phyloP scores from a whole-genome alignment of 306 rosid species.

The Oemleria cerasiformis region DNA sequence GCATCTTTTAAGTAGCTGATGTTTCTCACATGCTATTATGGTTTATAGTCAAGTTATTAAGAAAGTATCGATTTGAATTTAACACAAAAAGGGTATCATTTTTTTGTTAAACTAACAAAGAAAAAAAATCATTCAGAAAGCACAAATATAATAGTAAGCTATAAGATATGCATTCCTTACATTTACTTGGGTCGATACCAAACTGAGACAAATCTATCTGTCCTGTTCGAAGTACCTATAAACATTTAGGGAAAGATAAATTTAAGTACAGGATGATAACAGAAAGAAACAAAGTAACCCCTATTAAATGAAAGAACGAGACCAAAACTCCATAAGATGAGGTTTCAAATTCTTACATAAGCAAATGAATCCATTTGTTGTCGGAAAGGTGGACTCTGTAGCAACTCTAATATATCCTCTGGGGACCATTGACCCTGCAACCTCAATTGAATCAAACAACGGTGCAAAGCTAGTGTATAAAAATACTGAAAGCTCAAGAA shows the following conservation, averaged over 20 bases:
- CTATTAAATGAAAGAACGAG: neutral
- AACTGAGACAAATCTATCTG: slow-evolving; percentile 92
- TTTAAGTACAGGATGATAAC: neutral
- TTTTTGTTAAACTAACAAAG: neutral
- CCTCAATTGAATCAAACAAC: slow-evolving; percentile 10
- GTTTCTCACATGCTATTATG: neutral
- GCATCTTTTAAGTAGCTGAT: neutral
- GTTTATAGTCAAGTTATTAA: neutral
- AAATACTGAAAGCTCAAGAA: slow-evolving; percentile 17
- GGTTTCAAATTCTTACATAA: slow-evolving; percentile 49
- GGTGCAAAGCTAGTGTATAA: slow-evolving; percentile 1
- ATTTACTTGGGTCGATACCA: slow-evolving; percentile 95
- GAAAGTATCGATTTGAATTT: neutral
- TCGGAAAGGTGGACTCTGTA: slow-evolving; percentile 94
- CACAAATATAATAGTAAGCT: neutral
- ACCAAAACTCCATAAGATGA: slow-evolving; percentile 12
- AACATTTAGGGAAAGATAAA: slow-evolving; percentile 7
- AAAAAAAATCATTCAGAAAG: neutral
- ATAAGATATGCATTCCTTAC: slow-evolving; percentile 43
- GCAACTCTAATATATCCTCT: slow-evolving; percentile 78
- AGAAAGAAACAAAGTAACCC: neutral
- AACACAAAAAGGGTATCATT: neutral
- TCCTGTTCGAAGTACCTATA: slow-evolving; percentile 85
- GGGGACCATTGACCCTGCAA: slow-evolving; percentile 83
- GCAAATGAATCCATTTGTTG: slow-evolving; percentile 95